These are phyloP conservation scores for Carex pumila DNA, from an alignment of 176 grass and related monocot genomes.

Conservation along the genomic window DNA sequence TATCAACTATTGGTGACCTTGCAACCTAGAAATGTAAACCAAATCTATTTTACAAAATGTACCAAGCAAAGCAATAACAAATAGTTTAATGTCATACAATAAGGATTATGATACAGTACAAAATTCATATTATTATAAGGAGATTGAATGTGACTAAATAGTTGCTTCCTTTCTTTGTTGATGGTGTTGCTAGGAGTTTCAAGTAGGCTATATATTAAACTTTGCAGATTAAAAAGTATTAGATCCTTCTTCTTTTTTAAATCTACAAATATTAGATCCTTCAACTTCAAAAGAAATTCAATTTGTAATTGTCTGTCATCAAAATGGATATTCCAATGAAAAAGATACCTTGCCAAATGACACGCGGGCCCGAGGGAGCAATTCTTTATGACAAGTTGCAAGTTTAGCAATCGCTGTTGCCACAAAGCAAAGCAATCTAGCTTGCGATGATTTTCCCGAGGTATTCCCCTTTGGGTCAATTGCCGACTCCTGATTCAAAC, in stretches of 20 bases:
- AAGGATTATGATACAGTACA: background rate
- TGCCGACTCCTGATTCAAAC: conserved; percentile 59
- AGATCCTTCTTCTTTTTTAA: background rate
- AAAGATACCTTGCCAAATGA: conserved; percentile 68
- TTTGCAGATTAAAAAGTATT: background rate
- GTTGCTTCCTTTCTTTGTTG: background rate
- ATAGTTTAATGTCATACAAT: background rate
- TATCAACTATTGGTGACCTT: conserved; percentile 67
- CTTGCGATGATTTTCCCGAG: conserved; percentile 63
- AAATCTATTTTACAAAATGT: background rate
- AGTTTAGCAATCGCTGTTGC: conserved; percentile 90
- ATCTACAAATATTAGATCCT: background rate
- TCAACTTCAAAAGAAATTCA: background rate
- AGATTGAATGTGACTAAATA: background rate
- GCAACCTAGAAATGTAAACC: conserved; percentile 45
- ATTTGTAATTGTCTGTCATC: background rate
- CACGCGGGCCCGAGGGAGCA: conserved; percentile 77
- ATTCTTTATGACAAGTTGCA: conserved; percentile 81
- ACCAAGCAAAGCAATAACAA: background rate
- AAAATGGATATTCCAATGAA: conserved; percentile 1
- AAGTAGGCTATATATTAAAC: background rate
- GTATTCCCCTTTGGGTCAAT: conserved; percentile 53
- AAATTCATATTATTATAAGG: background rate
- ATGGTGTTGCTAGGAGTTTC: background rate
- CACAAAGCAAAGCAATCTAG: conserved; percentile 89